Conservation (phyloP, 2,329 filamentous ascomycete species). For the Pseudovirgaria hyperparasitica region DNA sequence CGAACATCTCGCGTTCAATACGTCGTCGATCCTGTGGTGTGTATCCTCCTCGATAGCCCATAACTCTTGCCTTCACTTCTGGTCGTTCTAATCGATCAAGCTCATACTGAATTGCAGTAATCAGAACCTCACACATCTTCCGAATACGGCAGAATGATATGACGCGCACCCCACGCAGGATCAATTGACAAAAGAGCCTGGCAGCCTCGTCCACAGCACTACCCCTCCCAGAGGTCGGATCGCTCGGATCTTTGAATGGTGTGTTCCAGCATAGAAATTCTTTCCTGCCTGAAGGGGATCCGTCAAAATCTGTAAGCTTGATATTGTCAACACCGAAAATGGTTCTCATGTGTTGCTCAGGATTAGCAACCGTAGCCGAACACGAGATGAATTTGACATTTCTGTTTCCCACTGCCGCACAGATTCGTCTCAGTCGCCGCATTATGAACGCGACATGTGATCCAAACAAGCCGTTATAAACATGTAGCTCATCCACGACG, state of each 20-base stretch:
- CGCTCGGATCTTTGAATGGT: conserved; percentile 77
- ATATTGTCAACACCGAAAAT: conserved; percentile 86
- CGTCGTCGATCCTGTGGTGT: conserved; percentile 76
- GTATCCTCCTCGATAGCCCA: conserved; percentile 93
- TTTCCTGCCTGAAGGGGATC: conserved; percentile 82
- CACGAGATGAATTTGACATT: conserved; percentile 86
- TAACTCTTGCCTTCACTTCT: conserved; percentile 68
- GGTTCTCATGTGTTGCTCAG: conserved; percentile 77
- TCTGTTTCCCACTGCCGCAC: conserved; percentile 77
- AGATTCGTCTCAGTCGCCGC: conserved; percentile 75
- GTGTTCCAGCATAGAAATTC: conserved; percentile 98
- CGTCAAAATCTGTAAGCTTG: conserved; percentile 75
- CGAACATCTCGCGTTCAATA: conserved; percentile 95
- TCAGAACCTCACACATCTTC: conserved; percentile 75
- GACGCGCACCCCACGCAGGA: conserved; percentile 76
- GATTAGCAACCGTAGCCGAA: conserved; percentile 92
- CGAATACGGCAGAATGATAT: conserved; percentile 88
- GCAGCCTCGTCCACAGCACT: conserved; percentile 78
- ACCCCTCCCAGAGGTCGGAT: conserved; percentile 75
- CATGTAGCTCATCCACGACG: conserved; percentile 75
- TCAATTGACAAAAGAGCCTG: conserved; percentile 76
- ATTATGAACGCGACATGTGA: conserved; percentile 93
- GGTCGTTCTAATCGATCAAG: conserved; percentile 57
- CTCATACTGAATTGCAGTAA: conserved; percentile 68
- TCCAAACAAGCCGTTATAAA: conserved; percentile 91